These are phyloP conservation scores for Cryptococcus maquisensis DNA, from an alignment of 1,284 basidiomycete species.

Conservation along the genomic window DNA sequence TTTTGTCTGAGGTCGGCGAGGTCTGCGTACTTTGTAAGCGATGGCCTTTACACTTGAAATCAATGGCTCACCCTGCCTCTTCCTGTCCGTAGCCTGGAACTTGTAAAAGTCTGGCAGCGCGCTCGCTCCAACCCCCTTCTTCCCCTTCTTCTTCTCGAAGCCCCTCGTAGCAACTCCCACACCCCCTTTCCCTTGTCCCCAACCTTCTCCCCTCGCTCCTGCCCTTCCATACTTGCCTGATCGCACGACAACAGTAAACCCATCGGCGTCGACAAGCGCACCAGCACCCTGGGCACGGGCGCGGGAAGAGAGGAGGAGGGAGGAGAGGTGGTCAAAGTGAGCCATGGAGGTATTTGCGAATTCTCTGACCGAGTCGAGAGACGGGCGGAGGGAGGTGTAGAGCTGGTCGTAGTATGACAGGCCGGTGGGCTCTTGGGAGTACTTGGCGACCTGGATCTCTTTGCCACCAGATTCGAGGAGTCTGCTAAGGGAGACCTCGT, in stretches of 20 bases:
- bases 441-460: conserved; percentile 13
- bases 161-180: conserved; percentile 46
- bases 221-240: conserved; percentile 83
- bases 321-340: conserved; percentile 66
- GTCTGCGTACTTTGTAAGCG: conserved; percentile 49
- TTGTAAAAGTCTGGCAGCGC: conserved; percentile 64
- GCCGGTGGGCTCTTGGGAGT: conserved; percentile 55
- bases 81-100: conserved; percentile 83
- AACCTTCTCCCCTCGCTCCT: conserved; percentile 52
- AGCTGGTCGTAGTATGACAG: conserved; percentile 64
- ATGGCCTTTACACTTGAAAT: not conserved
- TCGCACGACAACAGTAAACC: conserved; percentile 82
- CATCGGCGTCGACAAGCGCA: conserved; percentile 81
- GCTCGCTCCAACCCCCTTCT: conserved; percentile 65
- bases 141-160: conserved; percentile 52
- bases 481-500: conserved; percentile 61
- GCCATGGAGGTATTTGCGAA: conserved; percentile 74
- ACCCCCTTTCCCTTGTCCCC: conserved; percentile 22
- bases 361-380: conserved; percentile 62
- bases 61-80: conserved; percentile 63
- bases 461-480: conserved; percentile 53
- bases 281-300: conserved; percentile 59
- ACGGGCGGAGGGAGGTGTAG: conserved; percentile 64
- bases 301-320: conserved; percentile 42
- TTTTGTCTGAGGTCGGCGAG: conserved; percentile 70